A percentile compares a stretch with the other conserved stretches of the same genome.
Conservation (phyloP, 2,329 filamentous ascomycete genomes). For the Talaromyces funiculosus region DNA sequence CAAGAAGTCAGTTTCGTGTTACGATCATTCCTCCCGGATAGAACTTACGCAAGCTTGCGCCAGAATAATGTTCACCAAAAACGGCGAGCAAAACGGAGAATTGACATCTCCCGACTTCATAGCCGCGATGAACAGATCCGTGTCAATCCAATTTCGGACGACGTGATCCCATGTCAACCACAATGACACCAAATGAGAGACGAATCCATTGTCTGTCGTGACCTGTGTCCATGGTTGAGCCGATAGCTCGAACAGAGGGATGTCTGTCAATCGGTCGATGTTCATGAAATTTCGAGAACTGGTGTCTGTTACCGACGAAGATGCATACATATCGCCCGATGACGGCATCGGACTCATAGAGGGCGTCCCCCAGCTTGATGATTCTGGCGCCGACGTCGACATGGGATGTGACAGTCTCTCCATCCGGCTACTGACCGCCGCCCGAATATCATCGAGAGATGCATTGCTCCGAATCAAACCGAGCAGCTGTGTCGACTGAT, state of each 20-base stretch:
- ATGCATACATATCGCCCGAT: neutral
- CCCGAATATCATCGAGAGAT: constrained; percentile 20
- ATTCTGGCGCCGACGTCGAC: constrained; percentile 13
- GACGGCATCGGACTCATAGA: neutral
- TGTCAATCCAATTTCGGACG: constrained; percentile 27
- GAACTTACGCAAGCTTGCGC: constrained; percentile 28
- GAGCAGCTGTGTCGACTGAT: constrained; percentile 17
- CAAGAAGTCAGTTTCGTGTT: neutral
- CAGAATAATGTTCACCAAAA: constrained; percentile 32
- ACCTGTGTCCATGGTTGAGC: constrained; percentile 29
- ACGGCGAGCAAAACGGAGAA: constrained; percentile 28
- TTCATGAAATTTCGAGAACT: constrained; percentile 12
- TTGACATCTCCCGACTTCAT: constrained; percentile 24
- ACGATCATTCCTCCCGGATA: no score
- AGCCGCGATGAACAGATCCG: constrained; percentile 25
- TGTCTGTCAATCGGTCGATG: constrained; percentile 15
- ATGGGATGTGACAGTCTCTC: constrained; percentile 8
- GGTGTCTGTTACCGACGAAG: neutral
- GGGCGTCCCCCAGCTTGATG: constrained; percentile 9
- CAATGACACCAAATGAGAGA: constrained; percentile 30
- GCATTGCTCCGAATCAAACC: constrained; percentile 22
- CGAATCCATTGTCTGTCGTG: constrained; percentile 25
- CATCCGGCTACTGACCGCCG: constrained; percentile 12
- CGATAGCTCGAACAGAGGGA: constrained; percentile 16
- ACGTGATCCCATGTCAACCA: constrained; percentile 30